Evolutionary conservation across 1,284 basidiomycete genomes (phyloP), one percentile per base, ranked within the genome.

Genomic region (Cutaneotrichosporon sp.): DNA sequence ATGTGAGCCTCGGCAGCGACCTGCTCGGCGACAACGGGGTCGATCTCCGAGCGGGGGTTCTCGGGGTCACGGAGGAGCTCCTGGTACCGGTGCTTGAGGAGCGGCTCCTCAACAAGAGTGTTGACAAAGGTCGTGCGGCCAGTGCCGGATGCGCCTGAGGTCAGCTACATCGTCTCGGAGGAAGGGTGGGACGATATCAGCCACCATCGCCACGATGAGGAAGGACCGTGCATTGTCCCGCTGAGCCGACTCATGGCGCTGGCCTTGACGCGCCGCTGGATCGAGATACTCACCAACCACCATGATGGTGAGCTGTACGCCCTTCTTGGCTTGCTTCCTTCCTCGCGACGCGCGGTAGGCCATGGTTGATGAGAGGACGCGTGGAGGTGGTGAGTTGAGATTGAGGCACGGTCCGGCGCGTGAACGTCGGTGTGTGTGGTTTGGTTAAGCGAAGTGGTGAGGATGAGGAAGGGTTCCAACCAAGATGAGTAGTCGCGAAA

Each of bases 121-220:
- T 98, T 98, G 77, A 97, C 92, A 78, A 98, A 97, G 60, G 95
- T 98, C 65, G 95, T 97, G 65, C 94, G 90, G 62, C 95, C 95
- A 64, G 92, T 94, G 58, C 95, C 95, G 79, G 93, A 96, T 62
- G 92, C 90, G 84, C 94, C 95, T 81, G 68, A 5, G 14, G 58
- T 59, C 40, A 59, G 58, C 34, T 36, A 34, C 51, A 18, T 42
- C 14, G 40, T 13, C 40, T 51, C 7, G 13, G 13, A 22, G 22
- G 50, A 26, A 31, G 58, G 21, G 18, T 31, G 36, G 56, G 51
- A 32, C 13, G 26, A 32, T 14, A 9, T n/a, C 34, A 13, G 51
- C 51, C 18, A n/a, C 30, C 30, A 22, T 34, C 9, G 32, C 26
- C 38, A n/a, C n/a, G n/a, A 18, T 9, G 22, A 30, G 13, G 36